Evolutionary conservation across 75 land plant genomes (phyloP).

Genomic region (Picea sitchensis): DNA sequence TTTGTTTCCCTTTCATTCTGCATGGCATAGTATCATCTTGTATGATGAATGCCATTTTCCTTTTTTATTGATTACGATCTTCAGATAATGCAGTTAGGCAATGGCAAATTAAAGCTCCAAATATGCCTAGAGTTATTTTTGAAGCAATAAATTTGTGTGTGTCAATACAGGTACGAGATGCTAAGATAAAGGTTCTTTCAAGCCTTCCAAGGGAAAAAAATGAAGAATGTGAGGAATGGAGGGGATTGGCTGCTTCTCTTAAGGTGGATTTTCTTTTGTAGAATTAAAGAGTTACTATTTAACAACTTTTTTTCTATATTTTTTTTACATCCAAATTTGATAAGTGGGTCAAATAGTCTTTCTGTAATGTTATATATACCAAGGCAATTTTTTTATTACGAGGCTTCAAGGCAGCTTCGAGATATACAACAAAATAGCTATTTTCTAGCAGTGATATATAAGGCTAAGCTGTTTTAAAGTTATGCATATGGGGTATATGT

Average conservation of each 20-base stretch:
- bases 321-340: neutral
- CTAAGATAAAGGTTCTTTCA: constrained; percentile 69
- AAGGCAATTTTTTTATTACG: no score
- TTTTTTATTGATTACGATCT: neutral
- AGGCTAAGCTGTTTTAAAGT: no score
- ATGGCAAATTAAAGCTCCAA: neutral
- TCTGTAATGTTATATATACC: no score
- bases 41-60: neutral
- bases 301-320: neutral
- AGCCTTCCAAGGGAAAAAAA: constrained; percentile 51
- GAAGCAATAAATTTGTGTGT: neutral
- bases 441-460: no score
- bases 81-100: neutral
- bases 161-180: constrained; percentile 67
- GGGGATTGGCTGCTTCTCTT: constrained; percentile 50
- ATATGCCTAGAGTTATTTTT: constrained; percentile 8
- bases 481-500: no score
- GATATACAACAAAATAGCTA: no score
- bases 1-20: neutral
- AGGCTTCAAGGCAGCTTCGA: no score
- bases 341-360: neutral
- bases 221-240: constrained; percentile 81
- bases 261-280: constrained; percentile 49
- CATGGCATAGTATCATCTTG: neutral
- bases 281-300: neutral